phyloP scores from a whole-genome alignment of 2,329 filamentous ascomycete genomes.

The Stemphylium lycopersici region DNA sequence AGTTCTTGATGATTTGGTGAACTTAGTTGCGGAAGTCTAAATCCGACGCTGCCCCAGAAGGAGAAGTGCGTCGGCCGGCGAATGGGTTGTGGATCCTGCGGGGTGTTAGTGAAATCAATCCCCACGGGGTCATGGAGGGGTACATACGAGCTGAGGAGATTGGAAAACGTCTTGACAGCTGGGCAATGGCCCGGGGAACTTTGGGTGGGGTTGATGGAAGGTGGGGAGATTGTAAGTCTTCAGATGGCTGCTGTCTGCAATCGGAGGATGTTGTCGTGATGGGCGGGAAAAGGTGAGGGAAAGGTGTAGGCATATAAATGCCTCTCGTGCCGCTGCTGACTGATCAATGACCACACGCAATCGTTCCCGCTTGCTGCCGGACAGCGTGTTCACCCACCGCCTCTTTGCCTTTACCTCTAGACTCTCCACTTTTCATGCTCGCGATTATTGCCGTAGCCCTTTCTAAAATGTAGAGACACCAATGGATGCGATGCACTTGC shows the following conservation, averaged over 20 bases:
- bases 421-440: slow-evolving; percentile 35
- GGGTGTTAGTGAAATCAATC: slow-evolving; percentile 26
- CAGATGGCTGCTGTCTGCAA: slow-evolving; percentile 15
- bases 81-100: slow-evolving; percentile 89
- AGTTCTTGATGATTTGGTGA: slow-evolving; percentile 32
- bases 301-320: slow-evolving; percentile 26
- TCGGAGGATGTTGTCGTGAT: slow-evolving; percentile 11
- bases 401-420: slow-evolving; percentile 26
- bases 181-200: slow-evolving; percentile 51
- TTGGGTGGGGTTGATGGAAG: slow-evolving; percentile 19
- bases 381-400: slow-evolving; percentile 39
- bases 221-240: slow-evolving; percentile 12
- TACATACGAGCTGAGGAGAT: slow-evolving; percentile 93
- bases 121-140: slow-evolving; percentile 18
- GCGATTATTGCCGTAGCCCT: slow-evolving; percentile 19
- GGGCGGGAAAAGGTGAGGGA: slow-evolving; percentile 11
- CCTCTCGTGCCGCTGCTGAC: slow-evolving; percentile 21
- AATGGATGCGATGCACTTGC: slow-evolving; percentile 25
- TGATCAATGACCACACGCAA: slow-evolving; percentile 28
- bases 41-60: slow-evolving; percentile 79
- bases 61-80: slow-evolving; percentile 93
- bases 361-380: slow-evolving; percentile 35
- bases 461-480: slow-evolving; percentile 17
- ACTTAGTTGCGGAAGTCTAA: slow-evolving; percentile 52
- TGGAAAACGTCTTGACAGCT: slow-evolving; percentile 96